phyloP scores from a whole-genome alignment of 345 rosid species.

The Tarenaya hassleriana region DNA sequence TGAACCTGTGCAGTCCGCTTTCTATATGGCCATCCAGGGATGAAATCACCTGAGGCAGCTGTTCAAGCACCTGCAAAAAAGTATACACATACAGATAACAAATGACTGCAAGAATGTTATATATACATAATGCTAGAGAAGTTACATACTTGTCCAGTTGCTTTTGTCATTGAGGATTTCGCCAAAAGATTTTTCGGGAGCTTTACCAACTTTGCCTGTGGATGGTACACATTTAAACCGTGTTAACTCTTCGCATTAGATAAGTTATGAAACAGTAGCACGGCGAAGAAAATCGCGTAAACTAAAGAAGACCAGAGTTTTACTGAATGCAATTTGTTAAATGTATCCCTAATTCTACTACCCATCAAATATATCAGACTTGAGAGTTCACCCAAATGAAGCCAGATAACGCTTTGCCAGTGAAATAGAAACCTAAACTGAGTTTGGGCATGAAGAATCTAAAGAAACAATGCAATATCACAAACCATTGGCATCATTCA shows the following conservation, averaged over 20 bases:
- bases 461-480: too few relatives aligned
- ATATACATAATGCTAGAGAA: conserved; percentile 6
- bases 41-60: conserved; percentile 74
- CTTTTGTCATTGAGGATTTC: conserved; percentile 56
- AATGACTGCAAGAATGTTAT: neutral
- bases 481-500: too few relatives aligned
- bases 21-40: conserved; percentile 80
- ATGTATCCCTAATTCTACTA: too few relatives aligned
- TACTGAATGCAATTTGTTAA: too few relatives aligned
- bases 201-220: conserved; percentile 56
- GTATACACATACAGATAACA: neutral
- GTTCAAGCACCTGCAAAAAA: conserved; percentile 53
- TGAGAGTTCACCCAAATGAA: too few relatives aligned
- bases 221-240: conserved; percentile 1
- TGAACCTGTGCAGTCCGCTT: conserved; percentile 59
- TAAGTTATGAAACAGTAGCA: neutral
- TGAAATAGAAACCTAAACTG: too few relatives aligned
- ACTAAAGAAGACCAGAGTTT: too few relatives aligned
- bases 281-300: too few relatives aligned
- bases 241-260: neutral
- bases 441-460: too few relatives aligned
- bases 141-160: conserved; percentile 60
- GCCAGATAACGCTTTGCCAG: too few relatives aligned
- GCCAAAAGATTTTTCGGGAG: conserved; percentile 83
- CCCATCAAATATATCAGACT: too few relatives aligned